These are phyloP conservation scores for Tremellales sp. DNA, from an alignment of 1,284 basidiomycete species.

Conservation along the genomic window DNA sequence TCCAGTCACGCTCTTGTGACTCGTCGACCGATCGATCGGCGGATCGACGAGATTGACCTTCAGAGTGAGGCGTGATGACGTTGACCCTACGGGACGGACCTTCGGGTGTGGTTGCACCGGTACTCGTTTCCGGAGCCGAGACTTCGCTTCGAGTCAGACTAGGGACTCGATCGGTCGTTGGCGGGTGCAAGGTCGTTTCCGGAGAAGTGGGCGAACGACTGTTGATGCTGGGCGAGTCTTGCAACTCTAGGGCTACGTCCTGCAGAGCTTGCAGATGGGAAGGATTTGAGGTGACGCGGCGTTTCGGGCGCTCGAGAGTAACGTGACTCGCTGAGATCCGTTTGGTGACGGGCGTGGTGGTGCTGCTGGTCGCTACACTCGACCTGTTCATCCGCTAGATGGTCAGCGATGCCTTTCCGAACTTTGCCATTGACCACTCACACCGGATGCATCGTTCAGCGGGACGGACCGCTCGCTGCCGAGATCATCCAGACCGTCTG, in stretches of 20 bases:
- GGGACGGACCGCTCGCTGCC: conserved; percentile 17
- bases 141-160: conserved; percentile 42
- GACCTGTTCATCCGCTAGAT: background rate
- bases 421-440: conserved; percentile 6
- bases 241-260: background rate
- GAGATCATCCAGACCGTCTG: conserved; percentile 3
- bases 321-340: conserved; percentile 22
- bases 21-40: background rate
- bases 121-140: conserved; percentile 29
- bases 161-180: conserved; percentile 28
- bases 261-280: conserved; percentile 1
- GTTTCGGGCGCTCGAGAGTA: conserved; percentile 18
- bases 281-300: background rate
- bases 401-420: background rate
- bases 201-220: background rate
- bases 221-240: background rate
- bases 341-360: conserved; percentile 21
- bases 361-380: background rate
- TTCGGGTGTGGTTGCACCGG: conserved; percentile 40
- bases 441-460: conserved; percentile 18
- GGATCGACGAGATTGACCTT: too few species aligned
- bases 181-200: conserved; percentile 4
- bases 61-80: conserved; percentile 11
- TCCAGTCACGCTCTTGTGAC: background rate
- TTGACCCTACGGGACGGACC: conserved; percentile 22